Base-by-base conservation (phyloP, 768 basidiomycete genomes). In the Hebeloma cylindrosporum region DNA sequence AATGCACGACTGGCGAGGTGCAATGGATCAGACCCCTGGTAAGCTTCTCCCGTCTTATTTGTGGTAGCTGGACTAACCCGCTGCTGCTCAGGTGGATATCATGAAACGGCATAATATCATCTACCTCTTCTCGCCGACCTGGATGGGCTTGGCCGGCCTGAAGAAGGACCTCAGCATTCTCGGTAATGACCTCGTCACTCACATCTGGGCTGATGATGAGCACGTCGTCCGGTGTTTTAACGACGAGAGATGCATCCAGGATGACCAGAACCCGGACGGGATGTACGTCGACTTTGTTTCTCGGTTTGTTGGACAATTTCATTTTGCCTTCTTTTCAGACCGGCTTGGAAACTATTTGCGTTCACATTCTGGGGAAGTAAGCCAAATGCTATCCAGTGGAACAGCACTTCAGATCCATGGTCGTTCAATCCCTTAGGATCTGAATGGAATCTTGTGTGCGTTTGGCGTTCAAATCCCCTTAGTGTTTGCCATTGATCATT, bases 341-440 rank as follows among this genome's bases (percentile, higher is more conserved):
- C 48, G 2, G 43, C 48, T 33, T 50, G 48, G 48, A 50, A 50
- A 29, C 22, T 51, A 21, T 51, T 51, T 25, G 49, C 49, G 27
- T 51, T 46, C 34, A 51, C 49, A 0, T 46, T 51, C 28, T 46
- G 49, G 49, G 49, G 49, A 16, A 51, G 49, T 39, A 51, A 46
- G 23, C 49, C 49, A 7, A 29, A 46, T 23, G 13, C 32, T 35
- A 21, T 11, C 9, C 33, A 42, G 34, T 51, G 33, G 31, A 26
- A 32, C 5, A 40, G 44, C 38, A 38, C 27, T 1, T 16, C 43
- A 14, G 39, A 41, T 3, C 48, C 48, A 6, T 50, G 28, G 30
- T 50, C 48, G 13, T 50, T 50, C 37, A 50, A 50, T n/a, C 48
- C 48, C 8, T 40, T 50, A 27, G 48, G 48, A 11, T 29, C 48